Percentiles rank a stretch among this genome's conserved stretches.
Evolutionary conservation across 495 filamentous ascomycete genomes (phyloP).

Genomic region (Annulohypoxylon maeteangense): DNA sequence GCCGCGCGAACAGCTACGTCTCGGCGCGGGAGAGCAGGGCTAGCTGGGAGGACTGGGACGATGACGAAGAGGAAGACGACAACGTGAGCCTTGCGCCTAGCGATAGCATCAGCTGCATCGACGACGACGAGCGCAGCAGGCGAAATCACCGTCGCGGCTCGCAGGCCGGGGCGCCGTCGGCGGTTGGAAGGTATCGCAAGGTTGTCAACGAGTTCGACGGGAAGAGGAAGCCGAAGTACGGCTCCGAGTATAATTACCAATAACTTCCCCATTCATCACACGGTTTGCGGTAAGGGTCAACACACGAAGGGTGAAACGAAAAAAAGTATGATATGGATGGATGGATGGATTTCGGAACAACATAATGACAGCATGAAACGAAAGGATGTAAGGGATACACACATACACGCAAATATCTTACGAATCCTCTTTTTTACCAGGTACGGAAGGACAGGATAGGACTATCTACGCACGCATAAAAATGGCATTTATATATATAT

Average conservation of each 20-base stretch:
- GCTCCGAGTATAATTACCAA: constrained; percentile 25
- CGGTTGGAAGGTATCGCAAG: constrained; percentile 29
- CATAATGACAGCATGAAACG: not conserved
- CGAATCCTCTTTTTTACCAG: not conserved
- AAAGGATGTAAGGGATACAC: not conserved
- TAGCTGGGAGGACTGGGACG: constrained; percentile 37
- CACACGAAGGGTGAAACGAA: not conserved
- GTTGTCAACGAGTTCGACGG: constrained; percentile 38
- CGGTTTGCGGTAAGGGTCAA: not conserved
- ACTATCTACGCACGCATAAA: not conserved
- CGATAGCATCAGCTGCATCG: constrained; percentile 67
- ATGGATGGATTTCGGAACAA: not conserved
- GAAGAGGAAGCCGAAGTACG: constrained; percentile 33
- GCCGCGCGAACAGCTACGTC: constrained; percentile 41
- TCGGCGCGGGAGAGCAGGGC: constrained; percentile 37
- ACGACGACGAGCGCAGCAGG: constrained; percentile 47
- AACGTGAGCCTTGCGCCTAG: constrained; percentile 56
- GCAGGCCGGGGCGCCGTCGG: constrained; percentile 14
- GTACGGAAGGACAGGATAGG: not conserved
- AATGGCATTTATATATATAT: not conserved
- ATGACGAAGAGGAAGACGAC: constrained; percentile 35
- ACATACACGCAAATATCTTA: not conserved
- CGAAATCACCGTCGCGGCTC: constrained; percentile 6
- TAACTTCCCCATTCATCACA: not conserved
- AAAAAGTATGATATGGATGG: not conserved